Conservation (phyloP, 1,139 yeast species). For the Geotrichum cucujoidarum region DNA sequence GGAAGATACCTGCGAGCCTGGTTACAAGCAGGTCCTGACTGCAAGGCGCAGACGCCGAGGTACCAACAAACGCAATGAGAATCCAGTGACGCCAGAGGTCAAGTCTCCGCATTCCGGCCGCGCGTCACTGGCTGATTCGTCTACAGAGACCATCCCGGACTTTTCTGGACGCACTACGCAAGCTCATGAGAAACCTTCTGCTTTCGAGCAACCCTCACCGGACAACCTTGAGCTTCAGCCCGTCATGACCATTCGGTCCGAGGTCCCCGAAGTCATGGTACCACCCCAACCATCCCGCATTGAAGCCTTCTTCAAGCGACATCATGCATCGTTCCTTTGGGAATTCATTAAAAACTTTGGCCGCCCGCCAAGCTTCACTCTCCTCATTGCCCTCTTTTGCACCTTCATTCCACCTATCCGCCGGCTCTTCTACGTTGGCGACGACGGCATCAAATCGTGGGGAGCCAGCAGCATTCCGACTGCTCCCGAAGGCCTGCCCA, state of each 20-base stretch:
- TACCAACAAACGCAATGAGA: not conserved
- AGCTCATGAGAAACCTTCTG: constrained; percentile 69
- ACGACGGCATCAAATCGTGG: constrained; percentile 38
- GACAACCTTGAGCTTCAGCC: not conserved
- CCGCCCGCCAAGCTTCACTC: constrained; percentile 65
- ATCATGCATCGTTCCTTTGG: constrained; percentile 29
- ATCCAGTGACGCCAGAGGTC: too few relatives aligned
- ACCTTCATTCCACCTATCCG: constrained; percentile 86
- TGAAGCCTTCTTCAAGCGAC: constrained; percentile 14
- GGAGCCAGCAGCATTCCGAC: constrained; percentile 42
- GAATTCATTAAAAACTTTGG: constrained; percentile 52
- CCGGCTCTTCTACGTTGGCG: constrained; percentile 50
- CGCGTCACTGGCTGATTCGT: constrained; percentile 70
- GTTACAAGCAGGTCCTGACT: not conserved
- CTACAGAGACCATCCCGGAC: constrained; percentile 29
- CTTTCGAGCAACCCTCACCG: constrained; percentile 27
- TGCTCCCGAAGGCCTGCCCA: constrained; percentile 84
- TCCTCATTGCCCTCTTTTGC: constrained; percentile 55
- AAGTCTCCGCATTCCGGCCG: constrained; percentile 45
- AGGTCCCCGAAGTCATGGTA: not conserved
- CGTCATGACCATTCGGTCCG: not conserved
- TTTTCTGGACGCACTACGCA: constrained; percentile 65
- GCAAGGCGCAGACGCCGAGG: too few relatives aligned
- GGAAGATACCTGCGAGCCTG: constrained; percentile 2
- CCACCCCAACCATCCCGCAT: not conserved